Evolutionary conservation across 192 early-diverging fungal genomes (phyloP).

Genomic region (Pilaira anomala): DNA sequence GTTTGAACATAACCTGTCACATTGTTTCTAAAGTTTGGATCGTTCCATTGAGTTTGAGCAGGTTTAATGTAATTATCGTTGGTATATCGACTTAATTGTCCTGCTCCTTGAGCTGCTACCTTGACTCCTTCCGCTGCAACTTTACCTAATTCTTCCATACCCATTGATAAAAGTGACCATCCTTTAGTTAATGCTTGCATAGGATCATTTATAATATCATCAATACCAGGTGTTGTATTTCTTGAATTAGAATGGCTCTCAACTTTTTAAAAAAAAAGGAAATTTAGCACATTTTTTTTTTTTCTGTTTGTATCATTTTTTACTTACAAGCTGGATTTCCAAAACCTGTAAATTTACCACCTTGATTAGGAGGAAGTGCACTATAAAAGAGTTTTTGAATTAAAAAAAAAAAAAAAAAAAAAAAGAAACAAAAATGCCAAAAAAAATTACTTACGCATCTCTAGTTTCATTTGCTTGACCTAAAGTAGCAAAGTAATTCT

Average conservation of each 20-base stretch:
- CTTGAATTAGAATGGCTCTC: constrained; percentile 12
- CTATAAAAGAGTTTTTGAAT: neutral
- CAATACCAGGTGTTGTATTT: constrained; percentile 38
- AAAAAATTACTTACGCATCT: constrained; percentile 38
- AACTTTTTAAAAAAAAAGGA: no score
- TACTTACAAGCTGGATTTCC: constrained; percentile 52
- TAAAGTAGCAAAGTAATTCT: constrained; percentile 72
- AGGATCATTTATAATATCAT: constrained; percentile 69
- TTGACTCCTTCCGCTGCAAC: constrained; percentile 48
- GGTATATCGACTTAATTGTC: constrained; percentile 41
- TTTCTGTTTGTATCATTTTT: neutral
- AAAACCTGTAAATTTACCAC: constrained; percentile 74
- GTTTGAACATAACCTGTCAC: constrained; percentile 59
- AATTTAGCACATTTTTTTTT: neutral
- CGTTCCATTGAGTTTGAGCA: constrained; percentile 56
- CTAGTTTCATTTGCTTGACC: constrained; percentile 56
- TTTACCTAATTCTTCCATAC: constrained; percentile 42
- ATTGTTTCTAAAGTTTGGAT: constrained; percentile 63
- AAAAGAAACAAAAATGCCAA: neutral
- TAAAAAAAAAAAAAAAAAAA: neutral
- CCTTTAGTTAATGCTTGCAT: constrained; percentile 64
- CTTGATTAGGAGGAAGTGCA: constrained; percentile 62
- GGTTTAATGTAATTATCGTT: constrained; percentile 68
- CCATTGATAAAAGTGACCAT: constrained; percentile 59
- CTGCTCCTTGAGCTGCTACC: constrained; percentile 46